Conservation (phyloP, 371 early-diverging fungal species). For the Fennellomyces sp. region DNA sequence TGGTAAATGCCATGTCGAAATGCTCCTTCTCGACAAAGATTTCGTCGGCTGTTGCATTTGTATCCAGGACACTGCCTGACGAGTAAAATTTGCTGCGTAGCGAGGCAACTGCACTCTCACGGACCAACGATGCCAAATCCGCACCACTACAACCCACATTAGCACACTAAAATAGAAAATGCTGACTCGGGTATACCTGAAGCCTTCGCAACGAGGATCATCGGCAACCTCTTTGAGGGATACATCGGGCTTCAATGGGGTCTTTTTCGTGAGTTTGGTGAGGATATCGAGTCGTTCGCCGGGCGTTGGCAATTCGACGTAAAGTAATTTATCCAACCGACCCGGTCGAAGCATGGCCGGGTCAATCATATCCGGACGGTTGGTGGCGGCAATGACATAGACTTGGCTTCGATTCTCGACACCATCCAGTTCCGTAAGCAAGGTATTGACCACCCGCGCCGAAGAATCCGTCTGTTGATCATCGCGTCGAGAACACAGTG, state of each 20-base stretch:
- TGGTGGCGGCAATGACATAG: constrained; percentile 99
- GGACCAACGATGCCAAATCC: constrained; percentile 90
- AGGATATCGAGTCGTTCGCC: constrained; percentile 90
- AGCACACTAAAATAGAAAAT: background rate
- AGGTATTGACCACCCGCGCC: constrained; percentile 97
- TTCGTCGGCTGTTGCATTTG: constrained; percentile 16
- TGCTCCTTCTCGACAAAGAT: constrained; percentile 70
- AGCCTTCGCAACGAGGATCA: constrained; percentile 77
- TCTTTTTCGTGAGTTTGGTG: constrained; percentile 77
- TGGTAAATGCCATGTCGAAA: constrained; percentile 82
- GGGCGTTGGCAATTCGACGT: constrained; percentile 92
- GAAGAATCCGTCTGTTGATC: constrained; percentile 89
- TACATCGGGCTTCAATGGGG: constrained; percentile 77
- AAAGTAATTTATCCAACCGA: constrained; percentile 97
- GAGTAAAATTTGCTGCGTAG: constrained; percentile 67
- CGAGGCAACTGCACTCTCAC: constrained; percentile 90
- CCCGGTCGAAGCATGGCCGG: constrained; percentile 99
- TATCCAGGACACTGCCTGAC: constrained; percentile 20
- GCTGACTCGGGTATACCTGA: constrained; percentile 36
- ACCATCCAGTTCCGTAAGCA: constrained; percentile 98
- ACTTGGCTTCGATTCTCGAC: constrained; percentile 90
- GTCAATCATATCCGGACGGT: constrained; percentile 98
- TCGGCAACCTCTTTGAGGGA: constrained; percentile 75
- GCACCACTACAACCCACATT: constrained; percentile 85
- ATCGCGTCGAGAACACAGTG: constrained; percentile 80